Evolutionary conservation across 2,329 filamentous ascomycete genomes (phyloP), one percentile per base, ranked within the genome.

Genomic region (Neopestalotiopsis sp.): DNA sequence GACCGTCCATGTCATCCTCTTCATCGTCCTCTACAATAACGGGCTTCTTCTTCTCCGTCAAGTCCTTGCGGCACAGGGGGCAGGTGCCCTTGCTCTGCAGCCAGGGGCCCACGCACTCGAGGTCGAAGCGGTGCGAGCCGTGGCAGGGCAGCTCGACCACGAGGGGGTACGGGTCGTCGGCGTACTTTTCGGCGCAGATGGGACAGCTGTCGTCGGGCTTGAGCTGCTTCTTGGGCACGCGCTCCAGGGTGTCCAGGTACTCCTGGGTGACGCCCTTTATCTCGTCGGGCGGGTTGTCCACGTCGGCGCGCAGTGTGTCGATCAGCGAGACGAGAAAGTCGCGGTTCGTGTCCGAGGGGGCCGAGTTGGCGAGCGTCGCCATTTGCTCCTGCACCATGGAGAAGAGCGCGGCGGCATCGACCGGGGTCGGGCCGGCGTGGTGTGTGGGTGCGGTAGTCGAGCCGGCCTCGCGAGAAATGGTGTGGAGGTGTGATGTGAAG

Each of bases 31-130:
- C 84, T 34, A 83, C 81, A 79, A 76, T 69, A 1, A 69, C 57
- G 76, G 83, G 82, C 77, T 81, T 80, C 78, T 81, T 84, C 82
- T 88, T 89, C 82, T 86, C 85, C 40, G 82, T 84, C 79, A 91
- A 79, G 74, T 90, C 88, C 76, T 87, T 84, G 70, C 90, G 81
- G 77, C 89, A 91, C 81, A 91, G 82, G 53, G 89, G 89, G 76
- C 89, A 91, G 40, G 84, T 90, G 49, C 89, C 89, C 79, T 91
- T 90, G 74, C 87, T 85, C 77, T 85, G 81, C 76, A 92, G 77
- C 90, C 90, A 92, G 6, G 90, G 89, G 3, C 85, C 87, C 1
- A 91, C 88, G 74, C 90, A 92, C 80, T 92, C 90, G n/a, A 91
- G 79, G 74, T 92, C 90, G 75, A 90, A 91, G 64, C 80, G 80